These are phyloP conservation scores for Malus sieversii DNA, from an alignment of 306 rosid species.

Conservation along the genomic window DNA sequence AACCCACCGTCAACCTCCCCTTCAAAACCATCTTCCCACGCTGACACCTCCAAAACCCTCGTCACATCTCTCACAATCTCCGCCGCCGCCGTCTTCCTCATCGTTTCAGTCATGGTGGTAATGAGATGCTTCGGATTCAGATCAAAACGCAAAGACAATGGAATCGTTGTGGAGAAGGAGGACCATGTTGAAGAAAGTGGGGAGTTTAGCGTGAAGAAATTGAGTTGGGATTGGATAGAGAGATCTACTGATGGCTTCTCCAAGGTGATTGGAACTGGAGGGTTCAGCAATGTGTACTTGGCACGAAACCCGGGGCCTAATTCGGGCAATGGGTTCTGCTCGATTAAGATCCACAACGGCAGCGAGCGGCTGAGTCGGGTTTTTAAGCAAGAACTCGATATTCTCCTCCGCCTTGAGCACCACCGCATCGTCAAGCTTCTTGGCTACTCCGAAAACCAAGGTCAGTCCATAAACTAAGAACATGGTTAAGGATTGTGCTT, in stretches of 20 bases:
- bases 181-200: neutral
- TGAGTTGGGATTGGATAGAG: conserved; percentile 37
- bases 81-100: neutral
- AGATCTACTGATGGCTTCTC: conserved; percentile 24
- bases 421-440: conserved; percentile 25
- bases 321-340: neutral
- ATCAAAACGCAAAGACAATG: conserved; percentile 1
- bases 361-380: conserved; percentile 29
- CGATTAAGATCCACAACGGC: conserved; percentile 31
- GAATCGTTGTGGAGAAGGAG: neutral
- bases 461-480: conserved; percentile 5
- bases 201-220: conserved; percentile 1
- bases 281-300: conserved; percentile 40
- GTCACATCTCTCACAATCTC: neutral
- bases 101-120: conserved; percentile 15
- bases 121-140: conserved; percentile 14
- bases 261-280: conserved; percentile 38
- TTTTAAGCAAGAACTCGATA: conserved; percentile 39
- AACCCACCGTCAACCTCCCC: neutral
- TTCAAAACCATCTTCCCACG: neutral
- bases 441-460: conserved; percentile 34
- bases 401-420: conserved; percentile 30
- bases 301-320: neutral
- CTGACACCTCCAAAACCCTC: neutral
- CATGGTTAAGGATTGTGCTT: neutral